Conservation (phyloP, 2,329 filamentous ascomycete species). For the Sporothrix dimorphospora region DNA sequence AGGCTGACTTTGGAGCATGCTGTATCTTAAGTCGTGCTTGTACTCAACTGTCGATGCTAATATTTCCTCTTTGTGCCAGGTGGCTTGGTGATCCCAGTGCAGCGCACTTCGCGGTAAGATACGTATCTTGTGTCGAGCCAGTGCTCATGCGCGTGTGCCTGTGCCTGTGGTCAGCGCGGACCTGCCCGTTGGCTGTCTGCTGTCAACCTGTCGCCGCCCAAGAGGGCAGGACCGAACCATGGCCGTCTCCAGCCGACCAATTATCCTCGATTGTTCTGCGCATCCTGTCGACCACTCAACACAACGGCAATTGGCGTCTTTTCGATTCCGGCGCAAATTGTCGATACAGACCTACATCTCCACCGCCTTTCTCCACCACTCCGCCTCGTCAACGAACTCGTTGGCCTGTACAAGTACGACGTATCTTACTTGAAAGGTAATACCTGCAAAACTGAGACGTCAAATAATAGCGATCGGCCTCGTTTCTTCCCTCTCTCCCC, state of each 20-base stretch:
- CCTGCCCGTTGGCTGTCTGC: conserved; percentile 10
- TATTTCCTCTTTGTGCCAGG: neutral
- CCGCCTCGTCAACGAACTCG: neutral
- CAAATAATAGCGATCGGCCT: conserved; percentile 14
- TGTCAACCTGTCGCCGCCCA: conserved; percentile 8
- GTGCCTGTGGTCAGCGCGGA: neutral
- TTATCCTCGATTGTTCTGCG: neutral
- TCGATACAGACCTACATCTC: conserved; percentile 33
- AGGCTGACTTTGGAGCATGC: no score
- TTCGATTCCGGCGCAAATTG: conserved; percentile 37
- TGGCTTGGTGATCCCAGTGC: neutral
- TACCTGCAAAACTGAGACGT: conserved; percentile 18
- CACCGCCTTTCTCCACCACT: neutral
- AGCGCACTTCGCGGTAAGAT: neutral
- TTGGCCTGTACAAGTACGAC: no score
- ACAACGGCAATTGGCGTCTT: conserved; percentile 22
- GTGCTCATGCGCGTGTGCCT: neutral
- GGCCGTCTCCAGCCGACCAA: neutral
- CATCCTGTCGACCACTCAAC: neutral
- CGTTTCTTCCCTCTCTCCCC: neutral
- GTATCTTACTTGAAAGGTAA: no score
- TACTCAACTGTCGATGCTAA: neutral
- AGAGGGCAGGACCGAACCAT: conserved; percentile 5
- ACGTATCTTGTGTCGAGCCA: neutral
- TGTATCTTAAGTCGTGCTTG: neutral